phyloP scores from a whole-genome alignment of 345 rosid species.

The Linum usitatissimum region DNA sequence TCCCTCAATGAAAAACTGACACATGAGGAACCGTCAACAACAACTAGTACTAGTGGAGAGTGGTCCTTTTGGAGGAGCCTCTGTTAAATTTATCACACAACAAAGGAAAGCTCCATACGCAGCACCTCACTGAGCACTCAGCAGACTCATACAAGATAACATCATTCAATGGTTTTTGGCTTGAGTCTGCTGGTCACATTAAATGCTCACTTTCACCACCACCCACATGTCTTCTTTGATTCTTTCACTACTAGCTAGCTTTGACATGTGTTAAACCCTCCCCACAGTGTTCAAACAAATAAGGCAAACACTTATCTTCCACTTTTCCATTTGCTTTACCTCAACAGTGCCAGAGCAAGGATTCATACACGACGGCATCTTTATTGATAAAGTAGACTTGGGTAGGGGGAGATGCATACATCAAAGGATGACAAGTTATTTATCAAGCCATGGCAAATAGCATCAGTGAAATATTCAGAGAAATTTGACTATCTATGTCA shows the following conservation, averaged over 20 bases:
- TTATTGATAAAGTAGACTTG: background rate
- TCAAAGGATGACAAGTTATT: background rate
- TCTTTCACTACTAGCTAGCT: background rate
- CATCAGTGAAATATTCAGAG: too few species aligned
- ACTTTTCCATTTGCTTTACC: background rate
- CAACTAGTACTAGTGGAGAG: background rate
- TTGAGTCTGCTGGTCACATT: background rate
- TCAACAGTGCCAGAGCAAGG: too few species aligned
- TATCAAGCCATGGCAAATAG: too few species aligned
- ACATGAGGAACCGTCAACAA: background rate
- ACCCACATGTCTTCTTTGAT: background rate
- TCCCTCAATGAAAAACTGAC: background rate
- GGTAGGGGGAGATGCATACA: background rate
- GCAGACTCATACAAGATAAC: background rate
- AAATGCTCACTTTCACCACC: background rate
- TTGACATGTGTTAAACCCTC: too few species aligned
- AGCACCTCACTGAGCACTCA: background rate
- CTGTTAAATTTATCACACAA: too few species aligned
- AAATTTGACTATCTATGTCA: background rate
- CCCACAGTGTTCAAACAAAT: background rate
- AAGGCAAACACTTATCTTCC: background rate
- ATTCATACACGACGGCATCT: too few species aligned
- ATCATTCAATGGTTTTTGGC: background rate
- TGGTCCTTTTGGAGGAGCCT: background rate
- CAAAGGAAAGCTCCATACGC: background rate